These are phyloP conservation scores for Nepenthes mirabilis DNA, from an alignment of 148 eudicot genomes.

Conservation along the genomic window DNA sequence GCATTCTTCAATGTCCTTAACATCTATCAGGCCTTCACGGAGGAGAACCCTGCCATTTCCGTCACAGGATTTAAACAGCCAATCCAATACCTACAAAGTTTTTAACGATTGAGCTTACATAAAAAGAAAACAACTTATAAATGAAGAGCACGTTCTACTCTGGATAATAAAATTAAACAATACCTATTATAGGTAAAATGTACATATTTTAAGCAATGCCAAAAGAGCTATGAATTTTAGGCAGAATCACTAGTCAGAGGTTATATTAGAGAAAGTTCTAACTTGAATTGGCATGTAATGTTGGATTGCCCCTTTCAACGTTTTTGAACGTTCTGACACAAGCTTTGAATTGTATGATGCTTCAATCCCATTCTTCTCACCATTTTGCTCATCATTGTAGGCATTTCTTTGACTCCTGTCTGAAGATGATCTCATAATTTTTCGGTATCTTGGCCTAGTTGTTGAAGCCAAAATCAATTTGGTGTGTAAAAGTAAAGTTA, in stretches of 20 bases:
- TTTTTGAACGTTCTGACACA: slow-evolving; percentile 54
- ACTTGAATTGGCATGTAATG: slow-evolving; percentile 73
- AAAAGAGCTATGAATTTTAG: too few relatives aligned
- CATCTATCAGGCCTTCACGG: slow-evolving; percentile 59
- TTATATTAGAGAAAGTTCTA: neutral
- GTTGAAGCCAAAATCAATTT: slow-evolving; percentile 24
- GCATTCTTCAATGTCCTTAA: slow-evolving; percentile 58
- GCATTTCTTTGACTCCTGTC: slow-evolving; percentile 28
- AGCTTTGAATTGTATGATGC: slow-evolving; percentile 35
- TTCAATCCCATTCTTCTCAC: slow-evolving; percentile 28
- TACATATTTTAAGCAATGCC: too few relatives aligned
- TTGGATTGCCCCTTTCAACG: slow-evolving; percentile 53
- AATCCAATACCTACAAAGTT: slow-evolving; percentile 48
- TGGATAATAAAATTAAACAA: neutral
- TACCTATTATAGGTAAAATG: too few relatives aligned
- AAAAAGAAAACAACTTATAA: too few relatives aligned
- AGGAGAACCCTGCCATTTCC: slow-evolving; percentile 57
- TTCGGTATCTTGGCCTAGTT: slow-evolving; percentile 87
- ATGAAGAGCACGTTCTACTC: neutral
- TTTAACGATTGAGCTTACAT: too few relatives aligned
- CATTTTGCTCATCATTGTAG: slow-evolving; percentile 11
- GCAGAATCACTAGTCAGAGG: neutral
- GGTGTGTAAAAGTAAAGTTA: neutral
- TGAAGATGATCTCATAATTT: slow-evolving; percentile 11
- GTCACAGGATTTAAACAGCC: slow-evolving; percentile 88